phyloP scores from a whole-genome alignment of 2,329 filamentous ascomycete genomes.

The Ceratocystis alfenasii region DNA sequence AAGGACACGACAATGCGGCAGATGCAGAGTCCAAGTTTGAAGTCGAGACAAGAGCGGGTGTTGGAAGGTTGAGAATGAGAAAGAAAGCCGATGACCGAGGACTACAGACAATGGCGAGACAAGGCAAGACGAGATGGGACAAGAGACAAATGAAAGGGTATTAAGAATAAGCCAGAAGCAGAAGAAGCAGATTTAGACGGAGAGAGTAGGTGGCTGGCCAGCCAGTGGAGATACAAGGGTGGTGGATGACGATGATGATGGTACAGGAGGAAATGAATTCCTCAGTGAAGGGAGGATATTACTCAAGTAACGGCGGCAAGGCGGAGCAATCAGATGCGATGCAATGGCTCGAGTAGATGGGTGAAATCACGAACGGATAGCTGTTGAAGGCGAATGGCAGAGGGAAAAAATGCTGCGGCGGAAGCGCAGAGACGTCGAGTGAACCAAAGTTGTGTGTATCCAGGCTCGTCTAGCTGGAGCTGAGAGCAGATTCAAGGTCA shows the following conservation, averaged over 20 bases:
- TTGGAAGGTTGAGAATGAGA: too few species aligned
- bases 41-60: neutral
- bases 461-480: neutral
- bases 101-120: too few species aligned
- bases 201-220: neutral
- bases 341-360: neutral
- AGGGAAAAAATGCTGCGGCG: too few species aligned
- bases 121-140: neutral
- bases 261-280: conserved; percentile 6
- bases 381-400: neutral
- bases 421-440: too few species aligned
- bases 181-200: neutral
- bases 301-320: neutral
- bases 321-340: neutral
- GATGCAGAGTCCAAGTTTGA: neutral
- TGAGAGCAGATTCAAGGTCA: neutral
- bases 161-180: neutral
- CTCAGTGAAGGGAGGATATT: neutral
- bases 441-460: neutral
- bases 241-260: neutral
- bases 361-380: neutral
- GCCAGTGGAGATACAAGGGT: neutral
- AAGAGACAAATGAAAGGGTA: neutral
- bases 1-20: neutral
- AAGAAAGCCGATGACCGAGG: neutral